Conservation (phyloP, 1,284 basidiomycete species). For the Cutaneotrichosporon cutaneum region DNA sequence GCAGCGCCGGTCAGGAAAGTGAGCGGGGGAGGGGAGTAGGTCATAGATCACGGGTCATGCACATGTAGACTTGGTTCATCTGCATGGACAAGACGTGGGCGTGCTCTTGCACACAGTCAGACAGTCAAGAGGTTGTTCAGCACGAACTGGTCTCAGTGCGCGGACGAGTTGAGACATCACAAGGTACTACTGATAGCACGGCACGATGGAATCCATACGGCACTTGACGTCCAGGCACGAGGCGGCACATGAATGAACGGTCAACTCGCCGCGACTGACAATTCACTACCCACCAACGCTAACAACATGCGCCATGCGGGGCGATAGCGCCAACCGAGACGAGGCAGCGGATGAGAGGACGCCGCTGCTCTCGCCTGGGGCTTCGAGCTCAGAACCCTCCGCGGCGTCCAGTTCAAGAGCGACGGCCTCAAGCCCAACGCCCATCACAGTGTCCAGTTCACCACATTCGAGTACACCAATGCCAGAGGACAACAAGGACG, state of each 20-base stretch:
- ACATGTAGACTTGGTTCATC: neutral
- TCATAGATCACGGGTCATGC: neutral
- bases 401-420: too few relatives aligned
- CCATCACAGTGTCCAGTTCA: neutral
- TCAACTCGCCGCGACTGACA: neutral
- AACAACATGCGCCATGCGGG: neutral
- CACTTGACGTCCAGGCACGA: neutral
- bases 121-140: too few relatives aligned
- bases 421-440: neutral
- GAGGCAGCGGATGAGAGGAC: neutral
- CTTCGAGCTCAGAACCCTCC: neutral
- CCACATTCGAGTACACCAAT: neutral
- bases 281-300: neutral
- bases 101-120: too few relatives aligned
- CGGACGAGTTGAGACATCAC: too few relatives aligned
- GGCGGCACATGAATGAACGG: neutral
- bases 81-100: neutral
- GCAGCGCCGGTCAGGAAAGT: constrained; percentile 9
- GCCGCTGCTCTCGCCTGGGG: neutral
- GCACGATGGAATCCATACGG: too few relatives aligned
- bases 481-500: neutral
- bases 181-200: too few relatives aligned
- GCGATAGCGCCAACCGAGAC: too few relatives aligned
- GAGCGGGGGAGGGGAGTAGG: neutral
- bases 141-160: too few relatives aligned